Evolutionary conservation across 2,329 filamentous ascomycete species (phyloP).

Genomic region (Paraphaeosphaeria minitans): DNA sequence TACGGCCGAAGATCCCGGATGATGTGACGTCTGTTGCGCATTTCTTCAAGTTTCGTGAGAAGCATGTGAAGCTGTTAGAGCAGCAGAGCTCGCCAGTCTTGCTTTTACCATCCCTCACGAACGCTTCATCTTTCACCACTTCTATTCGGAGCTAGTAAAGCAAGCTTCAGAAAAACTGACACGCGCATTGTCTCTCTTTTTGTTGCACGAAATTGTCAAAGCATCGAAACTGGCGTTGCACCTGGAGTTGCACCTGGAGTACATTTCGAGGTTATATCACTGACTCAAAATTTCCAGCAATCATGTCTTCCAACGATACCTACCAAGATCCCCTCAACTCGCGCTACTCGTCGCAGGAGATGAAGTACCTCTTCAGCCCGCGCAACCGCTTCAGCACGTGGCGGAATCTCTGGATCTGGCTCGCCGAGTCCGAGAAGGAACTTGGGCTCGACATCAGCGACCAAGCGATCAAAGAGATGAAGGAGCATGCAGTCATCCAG

Average conservation of each 20-base stretch:
- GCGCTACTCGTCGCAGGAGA: slow-evolving; percentile 67
- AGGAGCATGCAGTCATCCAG: slow-evolving; percentile 51
- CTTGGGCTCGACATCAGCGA: slow-evolving; percentile 77
- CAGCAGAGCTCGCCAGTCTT: neutral
- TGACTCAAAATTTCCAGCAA: slow-evolving; percentile 9
- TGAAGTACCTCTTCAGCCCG: slow-evolving; percentile 74
- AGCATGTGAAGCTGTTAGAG: neutral
- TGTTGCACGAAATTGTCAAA: neutral
- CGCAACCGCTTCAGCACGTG: slow-evolving; percentile 77
- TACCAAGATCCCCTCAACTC: slow-evolving; percentile 31
- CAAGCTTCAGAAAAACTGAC: neutral
- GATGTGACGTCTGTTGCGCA: neutral
- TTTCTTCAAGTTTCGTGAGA: neutral
- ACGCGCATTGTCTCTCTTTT: neutral
- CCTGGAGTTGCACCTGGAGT: neutral
- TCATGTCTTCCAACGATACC: slow-evolving; percentile 27
- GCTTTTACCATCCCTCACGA: neutral
- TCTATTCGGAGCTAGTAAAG: neutral
- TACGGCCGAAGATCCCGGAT: neutral
- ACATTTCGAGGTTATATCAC: neutral
- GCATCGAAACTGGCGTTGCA: neutral
- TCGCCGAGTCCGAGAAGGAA: slow-evolving; percentile 82
- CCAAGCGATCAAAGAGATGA: slow-evolving; percentile 60
- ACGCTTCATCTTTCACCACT: neutral
- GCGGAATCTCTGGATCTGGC: slow-evolving; percentile 83